A percentile compares a stretch with the other conserved stretches of the same genome.
These are phyloP conservation scores for Cercospora nicotianae DNA, from an alignment of 2,329 filamentous ascomycete species.

Conservation along the genomic window DNA sequence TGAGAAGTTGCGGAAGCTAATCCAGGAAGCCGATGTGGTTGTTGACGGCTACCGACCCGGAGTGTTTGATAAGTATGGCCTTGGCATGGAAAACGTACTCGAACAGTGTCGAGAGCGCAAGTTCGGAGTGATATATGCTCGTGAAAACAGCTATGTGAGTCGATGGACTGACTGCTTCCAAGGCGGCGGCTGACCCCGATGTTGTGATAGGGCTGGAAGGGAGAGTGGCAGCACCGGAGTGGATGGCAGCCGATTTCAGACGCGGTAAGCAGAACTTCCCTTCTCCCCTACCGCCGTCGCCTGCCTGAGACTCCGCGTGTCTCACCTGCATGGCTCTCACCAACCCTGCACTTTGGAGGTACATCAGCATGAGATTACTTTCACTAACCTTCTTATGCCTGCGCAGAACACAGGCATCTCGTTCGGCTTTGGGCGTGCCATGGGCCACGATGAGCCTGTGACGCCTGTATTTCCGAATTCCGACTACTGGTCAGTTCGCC, in stretches of 20 bases:
- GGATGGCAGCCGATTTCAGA: not conserved
- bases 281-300: not conserved
- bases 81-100: not conserved
- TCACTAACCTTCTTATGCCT: not conserved
- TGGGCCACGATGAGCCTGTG: not conserved
- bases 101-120: not conserved
- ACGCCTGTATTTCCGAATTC: not conserved
- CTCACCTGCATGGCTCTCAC: not conserved
- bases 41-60: not conserved
- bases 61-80: not conserved
- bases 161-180: not conserved
- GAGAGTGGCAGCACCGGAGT: not conserved
- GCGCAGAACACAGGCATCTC: not conserved
- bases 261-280: not conserved
- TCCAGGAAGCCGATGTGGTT: not conserved
- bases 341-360: not conserved
- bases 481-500: not conserved
- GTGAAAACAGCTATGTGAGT: not conserved
- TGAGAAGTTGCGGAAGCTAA: not conserved
- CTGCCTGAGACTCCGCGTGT: too few relatives aligned
- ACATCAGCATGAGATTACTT: not conserved
- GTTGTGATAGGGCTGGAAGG: not conserved
- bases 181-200: not conserved
- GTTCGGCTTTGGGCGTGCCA: not conserved
- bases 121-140: not conserved